Evolutionary conservation across 1,284 basidiomycete genomes (phyloP).

Genomic region (Pseudozyma tsukubaensis): DNA sequence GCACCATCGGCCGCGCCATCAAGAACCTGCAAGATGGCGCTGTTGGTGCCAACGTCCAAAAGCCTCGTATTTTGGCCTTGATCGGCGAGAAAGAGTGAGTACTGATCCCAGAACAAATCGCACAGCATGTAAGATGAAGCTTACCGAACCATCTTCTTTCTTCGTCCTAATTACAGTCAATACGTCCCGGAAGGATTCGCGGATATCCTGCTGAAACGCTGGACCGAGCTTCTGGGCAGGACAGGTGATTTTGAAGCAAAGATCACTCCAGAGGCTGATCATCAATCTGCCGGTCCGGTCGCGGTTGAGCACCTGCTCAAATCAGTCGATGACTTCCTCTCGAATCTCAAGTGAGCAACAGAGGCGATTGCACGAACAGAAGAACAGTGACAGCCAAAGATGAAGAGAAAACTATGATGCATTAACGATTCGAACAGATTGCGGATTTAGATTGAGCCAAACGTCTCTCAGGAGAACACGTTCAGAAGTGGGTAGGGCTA

Average conservation of each 20-base stretch:
- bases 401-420: not conserved
- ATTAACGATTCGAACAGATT: conserved; percentile 10
- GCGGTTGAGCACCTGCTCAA: conserved; percentile 47
- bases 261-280: conserved; percentile 52
- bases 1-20: conserved; percentile 24
- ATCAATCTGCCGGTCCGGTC: conserved; percentile 47
- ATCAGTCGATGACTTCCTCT: conserved; percentile 30
- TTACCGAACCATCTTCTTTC: not conserved
- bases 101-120: not conserved
- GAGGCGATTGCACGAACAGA: not conserved
- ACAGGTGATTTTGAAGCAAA: conserved; percentile 32
- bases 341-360: conserved; percentile 4
- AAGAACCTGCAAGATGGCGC: conserved; percentile 15
- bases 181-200: conserved; percentile 40
- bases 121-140: not conserved
- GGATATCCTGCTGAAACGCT: conserved; percentile 32
- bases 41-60: not conserved
- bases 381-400: not conserved
- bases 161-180: conserved; percentile 34
- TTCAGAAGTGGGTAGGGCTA: conserved; percentile 34
- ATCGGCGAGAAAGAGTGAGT: conserved; percentile 61
- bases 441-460: not conserved
- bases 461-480: not conserved
- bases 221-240: conserved; percentile 26
- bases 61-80: conserved; percentile 48